These are phyloP conservation scores for Hygrophoropsis aurantiaca DNA, from an alignment of 768 basidiomycete genomes.

Conservation along the genomic window DNA sequence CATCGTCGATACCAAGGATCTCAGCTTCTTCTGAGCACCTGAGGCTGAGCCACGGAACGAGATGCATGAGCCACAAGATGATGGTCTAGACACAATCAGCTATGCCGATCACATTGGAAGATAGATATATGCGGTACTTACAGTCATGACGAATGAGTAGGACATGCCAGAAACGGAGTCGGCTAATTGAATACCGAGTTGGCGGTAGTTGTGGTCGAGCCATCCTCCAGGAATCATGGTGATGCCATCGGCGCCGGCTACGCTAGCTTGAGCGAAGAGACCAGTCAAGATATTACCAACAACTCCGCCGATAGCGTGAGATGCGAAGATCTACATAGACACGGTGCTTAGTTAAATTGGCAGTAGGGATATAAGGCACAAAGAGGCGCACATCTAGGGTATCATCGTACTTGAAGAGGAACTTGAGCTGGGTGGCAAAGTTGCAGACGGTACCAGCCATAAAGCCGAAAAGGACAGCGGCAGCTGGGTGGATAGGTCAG, in stretches of 20 bases:
- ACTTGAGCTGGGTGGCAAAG: slow-evolving; percentile 95
- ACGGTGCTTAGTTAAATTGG: too few relatives aligned
- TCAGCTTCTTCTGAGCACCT: slow-evolving; percentile 66
- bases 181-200: slow-evolving; percentile 85
- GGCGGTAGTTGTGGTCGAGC: slow-evolving; percentile 79
- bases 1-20: slow-evolving; percentile 85
- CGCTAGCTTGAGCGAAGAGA: slow-evolving; percentile 79
- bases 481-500: slow-evolving; percentile 43
- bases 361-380: background rate
- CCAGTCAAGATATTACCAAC: slow-evolving; percentile 84
- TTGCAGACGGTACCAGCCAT: slow-evolving; percentile 85
- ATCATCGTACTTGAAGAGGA: slow-evolving; percentile 73
- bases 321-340: slow-evolving; percentile 85
- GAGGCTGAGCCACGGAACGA: slow-evolving; percentile 75
- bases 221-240: slow-evolving; percentile 76
- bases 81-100: slow-evolving; percentile 47
- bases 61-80: slow-evolving; percentile 88
- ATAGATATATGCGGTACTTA: slow-evolving; percentile 31
- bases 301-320: slow-evolving; percentile 75
- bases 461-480: slow-evolving; percentile 83
- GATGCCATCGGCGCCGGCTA: slow-evolving; percentile 80
- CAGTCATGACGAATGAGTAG: slow-evolving; percentile 78
- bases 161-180: slow-evolving; percentile 63
- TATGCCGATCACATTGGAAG: background rate
- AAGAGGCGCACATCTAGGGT: slow-evolving; percentile 62